Base-by-base conservation (phyloP, 208 protist genomes). In the Jaenimonas drosophilae region DNA sequence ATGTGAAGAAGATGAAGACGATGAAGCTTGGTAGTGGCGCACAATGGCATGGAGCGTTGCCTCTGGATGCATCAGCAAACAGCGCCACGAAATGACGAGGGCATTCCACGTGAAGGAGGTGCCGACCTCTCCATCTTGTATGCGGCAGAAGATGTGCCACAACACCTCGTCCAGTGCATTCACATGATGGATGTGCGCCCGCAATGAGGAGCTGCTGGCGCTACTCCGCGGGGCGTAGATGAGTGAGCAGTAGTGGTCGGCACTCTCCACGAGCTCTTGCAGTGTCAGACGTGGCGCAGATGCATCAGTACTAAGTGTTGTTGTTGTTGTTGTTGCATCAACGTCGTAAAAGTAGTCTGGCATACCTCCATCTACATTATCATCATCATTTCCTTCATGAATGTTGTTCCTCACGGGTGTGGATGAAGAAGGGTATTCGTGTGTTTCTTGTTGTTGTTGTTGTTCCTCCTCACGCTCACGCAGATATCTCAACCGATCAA, bases 51-150 rank as follows among this genome's bases (percentile, higher is more conserved):
- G 49, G 0, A 72, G 19, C 2, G 84, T 49, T 0, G 47, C 45
- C 44, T 70, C 57, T 4, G 65, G 25, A 24, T 54, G 50, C 16
- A 45, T 43, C 7, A 74, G 41, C 14, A 81, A 33, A 1, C 69
- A 12, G 34, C 69, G 74, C 71, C 71, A 80, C 3, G 64, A 48
- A 46, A 62, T 84, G 4, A 73, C 45, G 25, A 70, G 57, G 0
- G 79, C 74, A 47, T 83, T 58, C 36, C 63, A 28, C 2, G 64
- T 84, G n/a, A 88, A 52, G 4, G 67, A 81, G 49, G 70, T 57
- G 7, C 54, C 74, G 25, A 84, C 46, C 34, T 54, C 54, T 0
- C 67, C 64, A 2, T 19, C 24, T 7, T 54, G 14, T 7, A 84
- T 54, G 9, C 74, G 74, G 16, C 54, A 29, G 38, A 81, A 81